These are phyloP conservation scores for Ophiostoma perfectum DNA, from an alignment of 2,329 filamentous ascomycete genomes.

Conservation along the genomic window DNA sequence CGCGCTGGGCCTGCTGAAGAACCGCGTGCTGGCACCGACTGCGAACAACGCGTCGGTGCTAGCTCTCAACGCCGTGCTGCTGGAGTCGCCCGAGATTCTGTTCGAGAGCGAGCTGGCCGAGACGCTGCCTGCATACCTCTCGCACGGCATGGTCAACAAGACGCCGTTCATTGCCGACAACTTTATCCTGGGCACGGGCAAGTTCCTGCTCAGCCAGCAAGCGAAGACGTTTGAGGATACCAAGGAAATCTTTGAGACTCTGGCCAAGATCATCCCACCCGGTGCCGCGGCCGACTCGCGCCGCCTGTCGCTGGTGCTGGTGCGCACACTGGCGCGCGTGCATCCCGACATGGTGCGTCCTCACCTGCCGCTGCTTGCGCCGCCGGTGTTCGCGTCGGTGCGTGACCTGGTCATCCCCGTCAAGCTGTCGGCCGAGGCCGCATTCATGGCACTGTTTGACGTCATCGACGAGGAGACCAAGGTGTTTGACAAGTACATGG, in stretches of 20 bases:
- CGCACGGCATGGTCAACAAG: conserved; percentile 71
- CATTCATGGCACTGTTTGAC: conserved; percentile 84
- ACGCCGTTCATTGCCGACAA: conserved; percentile 75
- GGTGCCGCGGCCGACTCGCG: conserved; percentile 77
- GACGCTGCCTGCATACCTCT: conserved; percentile 70
- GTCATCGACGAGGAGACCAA: conserved; percentile 81
- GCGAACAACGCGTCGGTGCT: conserved; percentile 75
- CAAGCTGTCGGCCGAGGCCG: conserved; percentile 90
- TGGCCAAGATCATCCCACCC: conserved; percentile 69
- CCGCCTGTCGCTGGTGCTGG: conserved; percentile 76
- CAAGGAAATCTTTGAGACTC: conserved; percentile 72
- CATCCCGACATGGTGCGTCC: conserved; percentile 76
- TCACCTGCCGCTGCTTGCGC: conserved; percentile 73
- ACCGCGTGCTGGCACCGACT: conserved; percentile 71
- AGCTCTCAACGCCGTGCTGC: conserved; percentile 79
- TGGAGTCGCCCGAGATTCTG: conserved; percentile 70
- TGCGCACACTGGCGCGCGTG: conserved; percentile 76
- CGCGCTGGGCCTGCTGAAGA: conserved; percentile 55
- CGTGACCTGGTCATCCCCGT: conserved; percentile 90
- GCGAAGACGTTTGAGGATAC: conserved; percentile 67
- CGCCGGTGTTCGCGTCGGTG: conserved; percentile 81
- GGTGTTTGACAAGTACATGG: conserved; percentile 88
- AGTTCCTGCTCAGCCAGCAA: conserved; percentile 70
- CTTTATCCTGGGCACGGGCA: conserved; percentile 81
- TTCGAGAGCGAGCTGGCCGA: conserved; percentile 61